phyloP scores from a whole-genome alignment of 768 basidiomycete genomes.

The Termitomyces eurrhizus region DNA sequence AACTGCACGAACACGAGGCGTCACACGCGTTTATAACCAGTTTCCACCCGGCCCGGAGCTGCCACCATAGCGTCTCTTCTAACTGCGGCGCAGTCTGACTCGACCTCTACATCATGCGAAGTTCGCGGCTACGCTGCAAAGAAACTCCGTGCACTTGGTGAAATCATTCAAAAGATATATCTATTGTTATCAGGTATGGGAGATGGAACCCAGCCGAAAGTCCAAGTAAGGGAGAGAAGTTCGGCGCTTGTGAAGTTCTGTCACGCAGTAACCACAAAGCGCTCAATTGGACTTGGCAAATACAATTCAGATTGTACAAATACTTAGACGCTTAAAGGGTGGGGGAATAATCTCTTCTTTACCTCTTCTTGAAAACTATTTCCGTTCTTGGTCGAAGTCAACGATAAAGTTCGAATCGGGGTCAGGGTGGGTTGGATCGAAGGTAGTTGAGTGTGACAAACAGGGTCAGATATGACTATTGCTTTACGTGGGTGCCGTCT shows the following conservation, averaged over 20 bases:
- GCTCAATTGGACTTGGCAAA: neutral
- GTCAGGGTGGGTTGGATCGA: neutral
- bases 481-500: neutral
- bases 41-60: neutral
- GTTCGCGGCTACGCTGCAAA: neutral
- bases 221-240: neutral
- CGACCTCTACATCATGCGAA: neutral
- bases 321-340: neutral
- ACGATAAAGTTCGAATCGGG: no score
- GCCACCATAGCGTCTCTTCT: neutral
- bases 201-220: no score
- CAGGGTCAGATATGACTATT: neutral
- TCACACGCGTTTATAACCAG: neutral
- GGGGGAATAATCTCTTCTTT: neutral
- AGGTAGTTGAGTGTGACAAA: neutral
- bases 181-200: neutral
- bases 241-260: neutral
- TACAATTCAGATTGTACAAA: neutral
- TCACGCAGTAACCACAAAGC: neutral
- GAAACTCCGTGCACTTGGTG: neutral
- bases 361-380: neutral
- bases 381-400: neutral
- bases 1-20: neutral
- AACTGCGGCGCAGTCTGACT: neutral
- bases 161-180: neutral